These are phyloP conservation scores for Terfezia claveryi DNA, from an alignment of 495 filamentous ascomycete genomes.

Conservation along the genomic window DNA sequence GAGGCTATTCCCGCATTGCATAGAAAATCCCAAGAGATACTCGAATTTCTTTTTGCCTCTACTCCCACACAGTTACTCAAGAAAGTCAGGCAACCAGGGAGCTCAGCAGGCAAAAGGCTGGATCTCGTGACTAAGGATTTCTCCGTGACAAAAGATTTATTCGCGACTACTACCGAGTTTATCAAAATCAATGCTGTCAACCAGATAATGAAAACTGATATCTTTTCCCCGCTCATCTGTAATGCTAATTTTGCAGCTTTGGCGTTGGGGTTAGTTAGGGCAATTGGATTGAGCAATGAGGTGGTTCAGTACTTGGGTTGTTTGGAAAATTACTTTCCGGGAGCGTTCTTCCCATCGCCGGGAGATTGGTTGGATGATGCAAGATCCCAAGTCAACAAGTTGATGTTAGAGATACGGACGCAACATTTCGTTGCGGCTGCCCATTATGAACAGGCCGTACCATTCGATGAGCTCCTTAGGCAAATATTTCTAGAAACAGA, in stretches of 20 bases:
- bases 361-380: constrained; percentile 6
- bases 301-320: constrained; percentile 6
- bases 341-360: background rate
- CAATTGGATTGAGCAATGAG: constrained; percentile 1
- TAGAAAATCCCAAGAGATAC: background rate
- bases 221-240: constrained; percentile 5
- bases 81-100: background rate
- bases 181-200: background rate
- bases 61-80: background rate
- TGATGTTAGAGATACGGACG: constrained; percentile 11
- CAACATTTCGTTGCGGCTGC: constrained; percentile 3
- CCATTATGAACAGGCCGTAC: constrained; percentile 4
- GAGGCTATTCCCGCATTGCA: background rate
- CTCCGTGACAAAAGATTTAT: background rate
- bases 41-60: background rate
- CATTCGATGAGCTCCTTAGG: constrained; percentile 4
- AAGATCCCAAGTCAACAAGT: constrained; percentile 2
- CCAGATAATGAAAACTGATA: background rate
- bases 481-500: constrained; percentile 6
- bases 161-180: background rate
- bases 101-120: background rate
- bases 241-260: constrained; percentile 9
- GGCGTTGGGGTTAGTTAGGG: constrained; percentile 7
- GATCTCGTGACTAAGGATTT: background rate
- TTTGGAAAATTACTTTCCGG: constrained; percentile 6